Evolutionary conservation across 768 basidiomycete genomes (phyloP).

Genomic region (Amanita pallidorosea): DNA sequence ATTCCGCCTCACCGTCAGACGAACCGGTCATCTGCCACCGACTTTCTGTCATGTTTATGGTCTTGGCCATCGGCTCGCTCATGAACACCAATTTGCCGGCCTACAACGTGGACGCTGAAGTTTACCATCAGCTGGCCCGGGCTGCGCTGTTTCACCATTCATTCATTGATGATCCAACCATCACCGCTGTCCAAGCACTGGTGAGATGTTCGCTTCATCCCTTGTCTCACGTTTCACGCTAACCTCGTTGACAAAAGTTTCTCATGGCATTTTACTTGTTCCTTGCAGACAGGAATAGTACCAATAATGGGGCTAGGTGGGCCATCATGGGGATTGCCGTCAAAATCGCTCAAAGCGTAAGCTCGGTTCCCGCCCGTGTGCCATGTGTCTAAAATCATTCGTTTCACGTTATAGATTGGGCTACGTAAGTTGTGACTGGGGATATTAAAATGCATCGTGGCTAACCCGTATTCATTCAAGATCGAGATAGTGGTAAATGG

Average conservation of each 20-base stretch:
- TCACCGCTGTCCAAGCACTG: slow-evolving; percentile 57
- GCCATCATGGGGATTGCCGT: slow-evolving; percentile 60
- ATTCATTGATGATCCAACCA: slow-evolving; percentile 58
- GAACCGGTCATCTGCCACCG: slow-evolving; percentile 48
- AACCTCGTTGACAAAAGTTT: slow-evolving; percentile 27
- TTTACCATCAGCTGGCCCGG: slow-evolving; percentile 57
- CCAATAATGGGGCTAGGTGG: slow-evolving; percentile 54
- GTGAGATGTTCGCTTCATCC: slow-evolving; percentile 23
- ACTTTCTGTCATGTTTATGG: slow-evolving; percentile 53
- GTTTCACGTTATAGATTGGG: slow-evolving; percentile 38
- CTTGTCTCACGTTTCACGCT: slow-evolving; percentile 1
- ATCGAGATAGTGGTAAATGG: slow-evolving; percentile 64
- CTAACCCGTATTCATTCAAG: slow-evolving; percentile 20
- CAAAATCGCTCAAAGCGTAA: slow-evolving; percentile 60
- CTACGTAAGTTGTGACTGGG: slow-evolving; percentile 36
- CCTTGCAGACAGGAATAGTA: slow-evolving; percentile 57
- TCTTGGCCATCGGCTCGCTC: slow-evolving; percentile 55
- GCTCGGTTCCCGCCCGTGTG: slow-evolving; percentile 15
- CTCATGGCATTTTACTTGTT: slow-evolving; percentile 66
- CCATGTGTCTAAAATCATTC: slow-evolving; percentile 7
- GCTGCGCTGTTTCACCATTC: slow-evolving; percentile 55
- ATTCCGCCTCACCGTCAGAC: slow-evolving; percentile 30
- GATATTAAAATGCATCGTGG: neutral
- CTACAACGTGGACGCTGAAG: slow-evolving; percentile 59
- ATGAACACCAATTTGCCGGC: slow-evolving; percentile 46